Evolutionary conservation across 1,139 yeast genomes (phyloP), one percentile per base, ranked within the genome.

Genomic region (Meyerozyma guilliermondii): DNA sequence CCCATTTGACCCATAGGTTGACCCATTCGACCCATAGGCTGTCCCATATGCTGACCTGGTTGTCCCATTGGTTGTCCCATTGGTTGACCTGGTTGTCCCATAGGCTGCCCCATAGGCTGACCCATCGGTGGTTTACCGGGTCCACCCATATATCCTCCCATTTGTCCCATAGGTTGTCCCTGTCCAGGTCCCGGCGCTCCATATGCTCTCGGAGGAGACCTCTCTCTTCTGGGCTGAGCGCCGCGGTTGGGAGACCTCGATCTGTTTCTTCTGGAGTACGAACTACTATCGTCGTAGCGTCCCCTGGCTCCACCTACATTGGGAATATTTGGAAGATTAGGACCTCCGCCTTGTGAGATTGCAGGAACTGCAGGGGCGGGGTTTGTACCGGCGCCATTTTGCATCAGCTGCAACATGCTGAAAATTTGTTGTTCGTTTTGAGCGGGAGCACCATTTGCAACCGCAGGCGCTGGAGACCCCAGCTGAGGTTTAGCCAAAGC

Each of bases 211-310:
- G 71, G 70, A n/a, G 33, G 33, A 17, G 71, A 65, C 47, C 71
- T 62, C 17, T 58, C 64, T 50, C 68, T 55, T 48, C 60, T 50
- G 39, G 46, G 45, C 45, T 38, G 40, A 33, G 50, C 49, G 39
- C 63, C 60, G 45, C 74, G 66, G 40, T 59, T 62, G 16, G 83
- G 84, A 9, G 85, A 79, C 55, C 83, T 66, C 4, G 83, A 78
- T 60, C 85, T 68, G 49, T 68, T 68, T 59, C 80, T 71, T 64
- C 81, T 69, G 6, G 73, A 67, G 48, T 66, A 66, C 36, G 63
- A 27, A 9, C 9, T 8, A 11, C 14, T 10, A 3, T 35, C 13
- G 10, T 23, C 27, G 18, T 60, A 73, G 51, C 62, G 72, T 47
- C 66, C 71, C 48, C 67, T 61, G 37, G 54, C 53, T 18, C 16